phyloP scores from a whole-genome alignment of 345 rosid species.

The Corchorus capsularis region DNA sequence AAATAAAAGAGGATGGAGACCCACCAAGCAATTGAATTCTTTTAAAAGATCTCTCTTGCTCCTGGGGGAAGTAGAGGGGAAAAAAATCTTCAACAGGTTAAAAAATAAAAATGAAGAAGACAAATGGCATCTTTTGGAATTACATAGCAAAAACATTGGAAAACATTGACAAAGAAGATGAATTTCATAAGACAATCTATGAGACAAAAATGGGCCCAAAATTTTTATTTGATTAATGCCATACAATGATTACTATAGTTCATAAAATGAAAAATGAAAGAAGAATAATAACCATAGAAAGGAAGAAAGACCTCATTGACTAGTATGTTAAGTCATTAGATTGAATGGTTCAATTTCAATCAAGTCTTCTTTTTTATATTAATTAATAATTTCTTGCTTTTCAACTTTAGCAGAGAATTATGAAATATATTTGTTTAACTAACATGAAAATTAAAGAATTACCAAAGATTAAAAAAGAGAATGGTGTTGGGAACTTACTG shows the following conservation, averaged over 20 bases:
- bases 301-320: background rate
- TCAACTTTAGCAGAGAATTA: background rate
- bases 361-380: background rate
- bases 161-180: background rate
- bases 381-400: background rate
- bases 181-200: background rate
- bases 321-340: background rate
- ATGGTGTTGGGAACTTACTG: constrained; percentile 38
- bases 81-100: constrained; percentile 19
- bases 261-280: background rate
- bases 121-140: constrained; percentile 8
- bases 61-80: background rate
- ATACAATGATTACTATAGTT: background rate
- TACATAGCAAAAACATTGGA: background rate
- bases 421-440: background rate
- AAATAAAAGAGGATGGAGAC: constrained; percentile 26
- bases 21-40: constrained; percentile 24
- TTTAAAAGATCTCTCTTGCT: background rate
- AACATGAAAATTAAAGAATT: background rate
- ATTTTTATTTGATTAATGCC: constrained; percentile 1
- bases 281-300: background rate
- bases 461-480: background rate
- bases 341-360: background rate
- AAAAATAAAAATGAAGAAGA: constrained; percentile 11
- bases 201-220: constrained; percentile 1